Evolutionary conservation across 495 filamentous ascomycete species (phyloP).

Genomic region (Pyronema omphalodes): DNA sequence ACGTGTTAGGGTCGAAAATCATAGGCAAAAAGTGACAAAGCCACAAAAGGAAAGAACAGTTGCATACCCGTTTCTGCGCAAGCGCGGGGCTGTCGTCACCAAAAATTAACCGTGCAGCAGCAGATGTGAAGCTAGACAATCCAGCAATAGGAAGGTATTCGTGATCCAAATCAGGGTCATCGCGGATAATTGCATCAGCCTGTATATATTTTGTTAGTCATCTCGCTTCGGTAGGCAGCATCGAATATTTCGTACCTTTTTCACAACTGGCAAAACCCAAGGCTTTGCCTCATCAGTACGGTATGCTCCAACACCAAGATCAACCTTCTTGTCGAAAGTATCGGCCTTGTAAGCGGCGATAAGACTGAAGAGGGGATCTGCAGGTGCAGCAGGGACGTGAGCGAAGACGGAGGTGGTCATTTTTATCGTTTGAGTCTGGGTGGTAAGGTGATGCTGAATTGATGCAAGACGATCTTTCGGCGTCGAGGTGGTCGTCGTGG

Average conservation of each 20-base stretch:
- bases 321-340: constrained; percentile 69
- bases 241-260: constrained; percentile 45
- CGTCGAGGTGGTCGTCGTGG: neutral
- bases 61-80: constrained; percentile 54
- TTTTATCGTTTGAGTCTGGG: neutral
- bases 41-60: neutral
- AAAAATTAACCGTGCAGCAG: constrained; percentile 77
- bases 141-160: constrained; percentile 97
- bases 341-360: constrained; percentile 80
- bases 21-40: neutral
- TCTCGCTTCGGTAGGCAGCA: too few species aligned
- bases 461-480: neutral
- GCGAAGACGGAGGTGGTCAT: constrained; percentile 50
- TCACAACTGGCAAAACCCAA: constrained; percentile 94
- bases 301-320: constrained; percentile 93
- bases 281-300: constrained; percentile 89
- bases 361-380: constrained; percentile 88
- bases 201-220: constrained; percentile 24
- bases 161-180: constrained; percentile 81
- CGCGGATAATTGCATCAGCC: constrained; percentile 76
- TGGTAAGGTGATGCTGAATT: neutral
- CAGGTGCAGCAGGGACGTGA: constrained; percentile 72
- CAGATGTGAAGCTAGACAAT: constrained; percentile 60
- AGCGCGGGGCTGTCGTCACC: constrained; percentile 65
- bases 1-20: neutral